Evolutionary conservation across 2,329 filamentous ascomycete genomes (phyloP).

Genomic region (Pezicula radicicola): DNA sequence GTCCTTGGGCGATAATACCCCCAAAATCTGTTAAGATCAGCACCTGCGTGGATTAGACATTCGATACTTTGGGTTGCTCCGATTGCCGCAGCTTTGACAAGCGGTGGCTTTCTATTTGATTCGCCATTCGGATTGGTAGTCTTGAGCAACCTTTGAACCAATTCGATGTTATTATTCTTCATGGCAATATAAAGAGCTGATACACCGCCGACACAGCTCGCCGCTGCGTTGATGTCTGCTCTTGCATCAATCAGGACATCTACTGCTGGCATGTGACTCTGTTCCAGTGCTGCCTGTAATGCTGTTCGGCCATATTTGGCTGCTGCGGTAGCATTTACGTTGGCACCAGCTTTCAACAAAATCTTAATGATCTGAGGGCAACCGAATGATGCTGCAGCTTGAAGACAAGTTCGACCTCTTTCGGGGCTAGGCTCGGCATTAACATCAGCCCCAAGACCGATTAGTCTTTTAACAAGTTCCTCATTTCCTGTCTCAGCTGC

Average conservation of each 20-base stretch:
- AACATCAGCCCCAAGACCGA: constrained; percentile 1
- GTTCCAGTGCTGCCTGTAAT: constrained; percentile 12
- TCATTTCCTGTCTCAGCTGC: too few species aligned
- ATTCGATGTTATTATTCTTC: constrained; percentile 1
- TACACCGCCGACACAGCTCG: neutral
- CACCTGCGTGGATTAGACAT: constrained; percentile 5
- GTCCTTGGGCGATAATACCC: neutral
- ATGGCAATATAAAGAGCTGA: constrained; percentile 13
- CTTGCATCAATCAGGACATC: neutral
- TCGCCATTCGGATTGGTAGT: constrained; percentile 8
- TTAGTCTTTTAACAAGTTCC: too few species aligned
- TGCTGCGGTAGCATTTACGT: constrained; percentile 11
- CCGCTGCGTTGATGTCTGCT: neutral
- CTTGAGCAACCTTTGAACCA: constrained; percentile 1
- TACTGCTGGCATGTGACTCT: constrained; percentile 1
- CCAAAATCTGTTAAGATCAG: constrained; percentile 4
- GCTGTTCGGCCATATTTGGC: constrained; percentile 12
- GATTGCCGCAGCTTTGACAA: neutral
- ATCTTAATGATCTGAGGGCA: constrained; percentile 32
- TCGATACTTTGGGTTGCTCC: constrained; percentile 2
- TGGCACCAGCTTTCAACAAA: constrained; percentile 24
- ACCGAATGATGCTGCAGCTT: constrained; percentile 29
- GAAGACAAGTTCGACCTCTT: constrained; percentile 2
- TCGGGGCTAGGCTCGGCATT: neutral
- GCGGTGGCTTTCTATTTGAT: constrained; percentile 5